Conservation (phyloP, 257 asterid genomes). For the Salvia miltiorrhiza region DNA sequence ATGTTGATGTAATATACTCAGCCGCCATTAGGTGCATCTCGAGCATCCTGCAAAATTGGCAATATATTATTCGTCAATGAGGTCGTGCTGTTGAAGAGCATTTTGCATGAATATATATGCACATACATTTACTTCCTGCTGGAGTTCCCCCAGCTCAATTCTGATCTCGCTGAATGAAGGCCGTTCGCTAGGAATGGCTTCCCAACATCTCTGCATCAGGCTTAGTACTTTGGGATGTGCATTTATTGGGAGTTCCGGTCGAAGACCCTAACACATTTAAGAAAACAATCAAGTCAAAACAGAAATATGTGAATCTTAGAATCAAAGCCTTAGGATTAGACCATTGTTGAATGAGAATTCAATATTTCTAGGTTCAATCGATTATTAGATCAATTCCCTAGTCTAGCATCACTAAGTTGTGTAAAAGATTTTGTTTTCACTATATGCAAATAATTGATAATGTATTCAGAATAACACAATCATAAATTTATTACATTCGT, state of each 20-base stretch:
- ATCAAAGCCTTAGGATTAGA: neutral
- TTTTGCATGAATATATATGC: neutral
- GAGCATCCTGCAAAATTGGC: constrained; percentile 36
- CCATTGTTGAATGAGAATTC: neutral
- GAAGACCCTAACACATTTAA: constrained; percentile 59
- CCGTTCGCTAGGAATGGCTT: constrained; percentile 53
- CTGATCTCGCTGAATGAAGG: constrained; percentile 66
- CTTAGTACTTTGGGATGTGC: constrained; percentile 61
- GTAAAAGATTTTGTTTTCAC: neutral
- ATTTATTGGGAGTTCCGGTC: constrained; percentile 72
- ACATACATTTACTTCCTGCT: constrained; percentile 53
- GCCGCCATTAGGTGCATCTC: constrained; percentile 34
- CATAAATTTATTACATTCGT: neutral
- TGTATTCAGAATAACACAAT: neutral
- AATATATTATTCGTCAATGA: neutral
- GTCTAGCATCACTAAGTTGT: too few species aligned
- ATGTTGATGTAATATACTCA: constrained; percentile 17
- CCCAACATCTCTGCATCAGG: constrained; percentile 91
- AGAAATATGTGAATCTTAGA: neutral
- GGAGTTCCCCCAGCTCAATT: constrained; percentile 64
- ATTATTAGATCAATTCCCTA: too few species aligned
- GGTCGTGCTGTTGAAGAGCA: neutral
- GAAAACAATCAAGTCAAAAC: neutral
- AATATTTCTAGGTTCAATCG: neutral
- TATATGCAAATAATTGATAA: neutral